phyloP scores from a whole-genome alignment of 2,329 filamentous ascomycete genomes.

The Aureobasidium sp. region DNA sequence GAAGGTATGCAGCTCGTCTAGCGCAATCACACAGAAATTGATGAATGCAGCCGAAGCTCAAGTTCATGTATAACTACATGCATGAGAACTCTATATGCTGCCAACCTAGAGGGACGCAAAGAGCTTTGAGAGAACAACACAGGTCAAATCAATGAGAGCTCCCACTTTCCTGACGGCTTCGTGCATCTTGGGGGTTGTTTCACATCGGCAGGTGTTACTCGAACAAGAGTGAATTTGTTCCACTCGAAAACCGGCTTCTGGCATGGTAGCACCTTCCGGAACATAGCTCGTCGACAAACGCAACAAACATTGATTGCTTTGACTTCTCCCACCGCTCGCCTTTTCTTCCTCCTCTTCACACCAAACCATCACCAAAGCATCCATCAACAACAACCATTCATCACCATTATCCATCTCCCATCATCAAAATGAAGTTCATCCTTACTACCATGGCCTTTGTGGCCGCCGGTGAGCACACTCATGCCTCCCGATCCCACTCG shows the following conservation, averaged over 20 bases:
- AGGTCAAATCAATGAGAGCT: neutral
- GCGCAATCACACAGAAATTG: neutral
- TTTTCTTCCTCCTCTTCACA: neutral
- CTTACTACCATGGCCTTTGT: slow-evolving; percentile 12
- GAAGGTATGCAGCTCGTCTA: neutral
- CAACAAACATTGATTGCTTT: neutral
- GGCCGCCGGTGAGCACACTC: neutral
- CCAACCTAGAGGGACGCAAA: neutral
- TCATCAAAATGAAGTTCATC: slow-evolving; percentile 15
- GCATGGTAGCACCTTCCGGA: slow-evolving; percentile 2
- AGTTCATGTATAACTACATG: neutral
- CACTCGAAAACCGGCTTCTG: neutral
- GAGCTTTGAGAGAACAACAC: neutral
- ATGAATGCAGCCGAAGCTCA: neutral
- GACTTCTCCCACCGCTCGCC: neutral
- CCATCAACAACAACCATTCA: neutral
- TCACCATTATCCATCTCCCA: neutral
- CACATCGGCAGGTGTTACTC: neutral
- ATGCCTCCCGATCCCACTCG: too few relatives aligned
- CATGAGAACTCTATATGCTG: neutral
- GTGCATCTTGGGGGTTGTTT: neutral
- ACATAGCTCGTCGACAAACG: neutral
- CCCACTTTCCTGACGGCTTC: neutral
- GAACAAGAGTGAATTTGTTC: neutral
- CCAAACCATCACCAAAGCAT: neutral